Conservation (phyloP, 768 basidiomycete genomes). For the Coprinellus micaceus region DNA sequence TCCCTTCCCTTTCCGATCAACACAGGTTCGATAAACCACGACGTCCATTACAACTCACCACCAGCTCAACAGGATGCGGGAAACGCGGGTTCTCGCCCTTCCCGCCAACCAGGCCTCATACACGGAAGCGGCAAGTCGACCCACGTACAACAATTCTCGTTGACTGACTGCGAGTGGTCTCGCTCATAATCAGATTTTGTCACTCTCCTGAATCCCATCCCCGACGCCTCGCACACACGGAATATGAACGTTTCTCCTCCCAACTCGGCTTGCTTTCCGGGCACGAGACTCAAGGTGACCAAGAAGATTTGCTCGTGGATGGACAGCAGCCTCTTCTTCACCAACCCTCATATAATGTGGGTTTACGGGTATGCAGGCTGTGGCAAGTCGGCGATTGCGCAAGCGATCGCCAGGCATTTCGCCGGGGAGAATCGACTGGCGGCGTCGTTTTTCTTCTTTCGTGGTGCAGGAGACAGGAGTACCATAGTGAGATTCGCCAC, state of each 20-base stretch:
- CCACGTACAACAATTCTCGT: too few species aligned
- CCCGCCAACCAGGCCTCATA: too few species aligned
- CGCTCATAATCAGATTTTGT: too few species aligned
- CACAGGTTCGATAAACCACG: too few species aligned
- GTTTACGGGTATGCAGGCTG: constrained; percentile 16
- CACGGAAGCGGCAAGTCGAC: too few species aligned
- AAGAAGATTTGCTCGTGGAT: not conserved
- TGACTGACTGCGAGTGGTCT: too few species aligned
- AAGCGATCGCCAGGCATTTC: constrained; percentile 11
- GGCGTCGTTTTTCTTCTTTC: constrained; percentile 15
- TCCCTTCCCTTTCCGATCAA: too few species aligned
- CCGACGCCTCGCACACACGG: not conserved
- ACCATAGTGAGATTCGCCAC: constrained; percentile 4
- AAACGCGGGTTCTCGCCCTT: too few species aligned
- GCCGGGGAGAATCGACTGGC: not conserved
- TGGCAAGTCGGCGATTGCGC: constrained; percentile 18
- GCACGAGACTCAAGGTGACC: not conserved
- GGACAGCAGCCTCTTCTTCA: not conserved
- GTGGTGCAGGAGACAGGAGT: not conserved
- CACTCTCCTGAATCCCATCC: not conserved
- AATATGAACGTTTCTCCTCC: not conserved
- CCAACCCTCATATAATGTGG: constrained; percentile 11
- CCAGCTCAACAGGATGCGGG: too few species aligned
- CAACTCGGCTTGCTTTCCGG: not conserved
- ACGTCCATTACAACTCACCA: too few species aligned